Conservation (phyloP, 2,329 filamentous ascomycete species). For the Alternaria angustiovoidea region DNA sequence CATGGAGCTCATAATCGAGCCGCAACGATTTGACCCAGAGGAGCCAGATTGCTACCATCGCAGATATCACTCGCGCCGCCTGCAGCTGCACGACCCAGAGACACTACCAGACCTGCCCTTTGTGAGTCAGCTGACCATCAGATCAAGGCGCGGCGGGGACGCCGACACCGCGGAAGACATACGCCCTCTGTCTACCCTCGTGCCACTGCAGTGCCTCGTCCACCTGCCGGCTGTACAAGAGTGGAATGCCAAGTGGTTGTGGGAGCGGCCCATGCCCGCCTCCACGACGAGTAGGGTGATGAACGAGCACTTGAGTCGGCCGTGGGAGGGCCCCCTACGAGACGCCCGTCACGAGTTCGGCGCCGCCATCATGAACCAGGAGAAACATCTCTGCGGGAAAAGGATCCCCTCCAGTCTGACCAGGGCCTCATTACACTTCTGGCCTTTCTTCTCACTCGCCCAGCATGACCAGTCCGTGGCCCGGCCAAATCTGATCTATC, state of each 20-base stretch:
- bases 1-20: constrained; percentile 13
- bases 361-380: constrained; percentile 18
- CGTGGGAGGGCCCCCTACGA: constrained; percentile 21
- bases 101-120: constrained; percentile 19
- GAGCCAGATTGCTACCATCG: constrained; percentile 14
- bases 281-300: constrained; percentile 17
- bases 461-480: constrained; percentile 13
- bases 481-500: constrained; percentile 22
- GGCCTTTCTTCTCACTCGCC: constrained; percentile 15
- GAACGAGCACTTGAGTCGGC: constrained; percentile 19
- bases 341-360: constrained; percentile 24
- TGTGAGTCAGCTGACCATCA: constrained; percentile 12
- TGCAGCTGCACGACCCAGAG: constrained; percentile 18
- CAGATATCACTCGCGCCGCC: constrained; percentile 20
- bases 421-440: constrained; percentile 20
- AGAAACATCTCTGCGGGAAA: constrained; percentile 18
- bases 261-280: constrained; percentile 21
- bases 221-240: constrained; percentile 15
- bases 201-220: constrained; percentile 20
- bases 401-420: constrained; percentile 15
- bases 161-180: constrained; percentile 15
- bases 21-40: constrained; percentile 15
- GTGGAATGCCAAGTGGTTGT: constrained; percentile 20
- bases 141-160: constrained; percentile 2
- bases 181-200: constrained; percentile 24